A percentile compares a stretch with the other conserved stretches of the same genome.
These are phyloP conservation scores for Penicillium palitans DNA, from an alignment of 2,329 filamentous ascomycete genomes.

Conservation along the genomic window DNA sequence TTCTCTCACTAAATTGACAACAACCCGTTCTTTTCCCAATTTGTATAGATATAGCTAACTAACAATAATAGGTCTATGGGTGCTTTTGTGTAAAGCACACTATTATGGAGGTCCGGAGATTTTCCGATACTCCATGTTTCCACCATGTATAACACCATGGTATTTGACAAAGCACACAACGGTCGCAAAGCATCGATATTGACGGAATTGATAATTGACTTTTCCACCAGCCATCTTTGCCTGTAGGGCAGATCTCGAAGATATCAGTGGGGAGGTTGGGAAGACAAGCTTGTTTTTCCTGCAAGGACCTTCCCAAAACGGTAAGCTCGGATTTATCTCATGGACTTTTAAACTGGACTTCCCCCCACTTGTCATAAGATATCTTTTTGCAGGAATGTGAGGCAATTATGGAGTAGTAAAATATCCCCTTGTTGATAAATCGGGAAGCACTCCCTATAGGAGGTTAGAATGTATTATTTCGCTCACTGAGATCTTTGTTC, in stretches of 20 bases:
- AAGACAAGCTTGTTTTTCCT: constrained; percentile 14
- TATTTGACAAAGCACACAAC: constrained; percentile 3
- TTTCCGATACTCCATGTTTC: too few relatives aligned
- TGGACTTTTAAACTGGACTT: not conserved
- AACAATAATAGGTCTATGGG: too few relatives aligned
- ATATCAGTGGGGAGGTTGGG: not conserved
- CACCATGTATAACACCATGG: too few relatives aligned
- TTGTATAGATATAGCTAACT: too few relatives aligned
- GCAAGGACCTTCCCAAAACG: constrained; percentile 25
- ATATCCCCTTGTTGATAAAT: constrained; percentile 5
- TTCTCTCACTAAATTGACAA: too few relatives aligned
- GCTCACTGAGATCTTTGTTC: constrained; percentile 24
- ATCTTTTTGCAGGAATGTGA: constrained; percentile 9
- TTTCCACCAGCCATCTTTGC: not conserved
- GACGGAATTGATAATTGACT: not conserved
- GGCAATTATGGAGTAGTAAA: constrained; percentile 14
- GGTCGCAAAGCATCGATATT: not conserved
- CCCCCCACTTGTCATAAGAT: not conserved
- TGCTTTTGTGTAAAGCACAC: too few relatives aligned
- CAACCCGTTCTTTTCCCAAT: too few relatives aligned
- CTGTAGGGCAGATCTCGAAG: not conserved
- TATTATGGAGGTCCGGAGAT: too few relatives aligned
- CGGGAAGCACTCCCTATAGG: constrained; percentile 17
- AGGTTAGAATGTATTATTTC: constrained; percentile 20
- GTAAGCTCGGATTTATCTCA: constrained; percentile 3